Percentiles rank a stretch among this genome's conserved stretches.
Conservation (phyloP, 768 basidiomycete genomes). For the Boletus subcaerulescens region DNA sequence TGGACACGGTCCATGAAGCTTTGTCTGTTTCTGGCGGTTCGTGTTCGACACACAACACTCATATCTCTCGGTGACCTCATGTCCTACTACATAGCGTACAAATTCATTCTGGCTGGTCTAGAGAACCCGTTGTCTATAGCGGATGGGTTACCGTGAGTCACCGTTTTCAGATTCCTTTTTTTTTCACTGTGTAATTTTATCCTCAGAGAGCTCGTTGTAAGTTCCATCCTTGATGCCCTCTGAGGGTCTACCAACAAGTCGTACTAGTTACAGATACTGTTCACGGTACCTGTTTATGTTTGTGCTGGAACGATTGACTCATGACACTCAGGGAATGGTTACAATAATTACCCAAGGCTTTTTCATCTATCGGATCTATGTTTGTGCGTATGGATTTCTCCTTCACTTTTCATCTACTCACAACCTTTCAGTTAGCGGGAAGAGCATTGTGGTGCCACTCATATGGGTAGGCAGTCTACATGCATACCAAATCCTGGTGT, state of each 20-base stretch:
- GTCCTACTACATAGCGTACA: background rate
- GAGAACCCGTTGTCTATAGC: background rate
- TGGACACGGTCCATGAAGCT: background rate
- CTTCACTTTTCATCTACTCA: background rate
- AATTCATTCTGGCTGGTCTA: background rate
- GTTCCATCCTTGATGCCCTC: background rate
- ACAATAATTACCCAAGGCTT: background rate
- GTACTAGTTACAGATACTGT: constrained; percentile 5
- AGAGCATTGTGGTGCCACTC: background rate
- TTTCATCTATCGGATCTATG: constrained; percentile 5
- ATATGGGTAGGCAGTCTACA: constrained; percentile 1
- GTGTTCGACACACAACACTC: background rate
- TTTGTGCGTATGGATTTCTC: background rate
- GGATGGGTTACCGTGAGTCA: background rate
- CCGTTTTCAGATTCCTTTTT: background rate
- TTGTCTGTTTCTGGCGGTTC: background rate
- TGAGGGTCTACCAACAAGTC: background rate
- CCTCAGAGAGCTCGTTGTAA: constrained; percentile 12
- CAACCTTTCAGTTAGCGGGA: background rate
- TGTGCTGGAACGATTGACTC: too few species aligned
- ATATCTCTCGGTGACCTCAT: background rate
- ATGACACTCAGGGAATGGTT: background rate
- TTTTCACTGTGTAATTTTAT: background rate
- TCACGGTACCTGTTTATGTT: background rate
- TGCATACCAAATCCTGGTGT: background rate